These are phyloP conservation scores for Syzygium malaccense DNA, from an alignment of 441 rosid species.

Conservation along the genomic window DNA sequence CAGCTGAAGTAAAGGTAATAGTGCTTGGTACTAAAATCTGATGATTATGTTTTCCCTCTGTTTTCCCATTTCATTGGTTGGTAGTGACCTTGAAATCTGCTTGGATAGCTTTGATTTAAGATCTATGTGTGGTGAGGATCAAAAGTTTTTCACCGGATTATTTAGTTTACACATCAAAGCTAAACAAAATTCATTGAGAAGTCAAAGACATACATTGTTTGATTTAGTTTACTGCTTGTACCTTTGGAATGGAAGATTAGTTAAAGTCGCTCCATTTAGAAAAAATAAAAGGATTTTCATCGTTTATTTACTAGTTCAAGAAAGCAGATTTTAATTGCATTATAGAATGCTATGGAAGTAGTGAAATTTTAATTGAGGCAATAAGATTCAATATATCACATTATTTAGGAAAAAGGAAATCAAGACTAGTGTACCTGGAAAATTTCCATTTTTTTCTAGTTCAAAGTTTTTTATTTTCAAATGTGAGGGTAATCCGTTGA, in stretches of 20 bases:
- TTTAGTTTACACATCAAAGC: neutral
- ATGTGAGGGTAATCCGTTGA: neutral
- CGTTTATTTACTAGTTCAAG: neutral
- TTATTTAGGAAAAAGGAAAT: neutral
- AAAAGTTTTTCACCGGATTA: neutral
- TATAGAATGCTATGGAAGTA: neutral
- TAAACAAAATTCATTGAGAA: neutral
- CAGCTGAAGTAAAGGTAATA: slow-evolving; percentile 32
- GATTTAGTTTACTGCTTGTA: neutral
- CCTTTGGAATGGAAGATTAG: neutral
- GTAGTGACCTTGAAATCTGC: neutral
- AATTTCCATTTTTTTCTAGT: neutral
- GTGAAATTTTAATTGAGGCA: neutral
- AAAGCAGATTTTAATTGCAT: neutral
- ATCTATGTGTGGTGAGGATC: neutral
- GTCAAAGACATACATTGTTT: neutral
- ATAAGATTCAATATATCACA: neutral
- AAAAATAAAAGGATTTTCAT: neutral
- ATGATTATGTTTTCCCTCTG: neutral
- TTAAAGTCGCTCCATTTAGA: neutral
- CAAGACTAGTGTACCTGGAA: neutral
- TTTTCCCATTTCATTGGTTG: neutral
- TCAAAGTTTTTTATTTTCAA: neutral
- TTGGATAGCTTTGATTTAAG: neutral
- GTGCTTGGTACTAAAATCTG: neutral